Base-by-base conservation (phyloP, 169 alveolate species). In the Eimeria necatrix region DNA sequence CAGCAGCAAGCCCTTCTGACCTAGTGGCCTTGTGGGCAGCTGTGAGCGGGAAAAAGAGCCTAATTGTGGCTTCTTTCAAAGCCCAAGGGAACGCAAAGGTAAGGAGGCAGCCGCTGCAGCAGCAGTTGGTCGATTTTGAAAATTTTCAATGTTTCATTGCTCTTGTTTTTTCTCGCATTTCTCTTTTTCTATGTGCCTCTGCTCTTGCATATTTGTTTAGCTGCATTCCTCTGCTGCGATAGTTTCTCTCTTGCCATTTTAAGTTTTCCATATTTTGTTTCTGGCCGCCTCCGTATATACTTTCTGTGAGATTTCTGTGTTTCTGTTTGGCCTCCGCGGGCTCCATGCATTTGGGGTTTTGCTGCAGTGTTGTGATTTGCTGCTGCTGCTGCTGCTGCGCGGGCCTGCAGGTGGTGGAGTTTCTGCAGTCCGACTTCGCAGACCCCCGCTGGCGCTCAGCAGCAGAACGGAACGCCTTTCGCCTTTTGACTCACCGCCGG, bases 401-500 rank as follows among this genome's bases (percentile, higher is more conserved):
- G 41, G 41, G 41, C 41, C 14, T n/a, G 48, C 64, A 87, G 93
- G 93, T 87, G 20, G 93, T 41, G 16, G 84, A 87, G 48, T 87
- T 87, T 68, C 93, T 87, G 3, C 52, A 52, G 81, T 22, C 83
- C 10, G 84, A 87, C 24, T 87, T 87, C 51, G 6, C 64, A 2
- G 85, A 87, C 12, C 81, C 68, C 26, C 81, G 93, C 20, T 61
- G 56, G 64, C 81, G 76, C 3, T 53, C 64, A n/a, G 93, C 93
- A 20, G 93, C 93, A 4, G 93, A 87, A 84, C 32, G 73, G 70
- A 87, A 87, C 70, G 93, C 93, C 4, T 87, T 59, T 53, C 76
- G 76, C 18, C 93, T 87, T 41, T 53, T 87, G 22, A 74, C 71
- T 61, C 93, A 87, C 52, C 22, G 93, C 12, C 81, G 93, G 49